Base-by-base conservation (phyloP, 768 basidiomycete species). In the Panaeolus cyanescens region DNA sequence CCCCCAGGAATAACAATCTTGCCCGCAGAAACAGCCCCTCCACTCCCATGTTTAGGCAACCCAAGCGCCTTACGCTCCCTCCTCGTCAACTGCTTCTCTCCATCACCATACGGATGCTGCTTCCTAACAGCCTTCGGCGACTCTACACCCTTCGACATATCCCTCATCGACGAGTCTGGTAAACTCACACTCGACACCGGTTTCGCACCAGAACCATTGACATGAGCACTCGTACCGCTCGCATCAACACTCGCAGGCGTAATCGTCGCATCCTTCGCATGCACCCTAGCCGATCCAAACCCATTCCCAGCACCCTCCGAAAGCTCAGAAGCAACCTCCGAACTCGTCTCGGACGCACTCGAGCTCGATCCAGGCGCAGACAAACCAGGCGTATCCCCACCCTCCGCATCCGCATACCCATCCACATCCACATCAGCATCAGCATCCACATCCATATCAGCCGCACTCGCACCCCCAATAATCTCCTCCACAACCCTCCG, bases 1-100 rank as follows among this genome's bases (percentile, higher is more conserved):
- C 90, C 88, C 4, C 89, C 87, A 0, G 91, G 89, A 60, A 92
- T 89, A 72, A 66, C 83, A 73, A 79, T 91, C 79, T 82, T 89
- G 34, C 90, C 90, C 39, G 70, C 70, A 9, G 67, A 68, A 57
- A 61, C 80, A 81, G 61, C 70, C 19, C 67, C 61, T 59, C 69
- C 60, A 5, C 30, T 22, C 17, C 71, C 77, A 7, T 76, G 33
- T 69, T 87, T 90, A 0, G 90, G 89, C 40, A 92, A 70, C 1
- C 89, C 88, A 10, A 88, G 77, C n/a, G 77, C 78, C 74, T 88
- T 92, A 32, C 88, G 79, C 73, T 93, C 85, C 20, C 90, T 76
- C 54, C 87, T 76, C 6, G 90, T 93, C 50, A 93, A 58, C 5
- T 78, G 79, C 50, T 74, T 79, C 64, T 77, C 60, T 13, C 37